A percentile compares a stretch with the other conserved stretches of the same genome.
These are phyloP conservation scores for Leccinum incarnatum DNA, from an alignment of 768 basidiomycete species.

Conservation along the genomic window DNA sequence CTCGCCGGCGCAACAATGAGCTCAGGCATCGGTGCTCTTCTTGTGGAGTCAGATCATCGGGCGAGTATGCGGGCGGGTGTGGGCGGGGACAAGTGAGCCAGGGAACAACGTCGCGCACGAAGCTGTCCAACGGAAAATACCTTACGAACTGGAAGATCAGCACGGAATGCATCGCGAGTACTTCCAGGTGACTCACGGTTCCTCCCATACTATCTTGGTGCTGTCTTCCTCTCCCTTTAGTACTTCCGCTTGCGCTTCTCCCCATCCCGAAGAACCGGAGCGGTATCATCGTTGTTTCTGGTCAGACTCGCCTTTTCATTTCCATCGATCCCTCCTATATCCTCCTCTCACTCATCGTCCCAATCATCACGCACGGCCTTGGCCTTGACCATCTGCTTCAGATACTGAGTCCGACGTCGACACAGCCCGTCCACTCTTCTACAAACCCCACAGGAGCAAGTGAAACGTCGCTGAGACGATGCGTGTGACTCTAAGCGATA, in stretches of 20 bases:
- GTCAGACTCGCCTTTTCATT: not conserved
- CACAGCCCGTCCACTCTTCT: conserved; percentile 1
- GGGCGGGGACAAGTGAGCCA: not conserved
- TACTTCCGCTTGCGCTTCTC: not conserved
- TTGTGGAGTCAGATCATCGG: conserved; percentile 38
- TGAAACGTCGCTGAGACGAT: not conserved
- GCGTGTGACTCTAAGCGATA: not conserved
- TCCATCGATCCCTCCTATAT: not conserved
- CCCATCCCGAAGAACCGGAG: not conserved
- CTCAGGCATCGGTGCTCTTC: conserved; percentile 62
- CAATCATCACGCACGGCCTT: conserved; percentile 47
- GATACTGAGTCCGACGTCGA: conserved; percentile 12
- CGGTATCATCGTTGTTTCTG: not conserved
- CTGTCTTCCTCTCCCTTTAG: conserved; percentile 27
- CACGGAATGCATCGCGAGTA: conserved; percentile 1
- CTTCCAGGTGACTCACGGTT: conserved; percentile 50
- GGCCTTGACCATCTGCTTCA: conserved; percentile 26
- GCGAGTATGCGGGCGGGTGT: not conserved
- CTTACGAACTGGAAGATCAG: conserved; percentile 13
- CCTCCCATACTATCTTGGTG: conserved; percentile 48
- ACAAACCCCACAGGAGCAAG: not conserved
- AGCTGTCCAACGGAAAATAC: not conserved
- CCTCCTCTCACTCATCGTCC: conserved; percentile 26
- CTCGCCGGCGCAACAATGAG: conserved; percentile 47
- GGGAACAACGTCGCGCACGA: not conserved